Evolutionary conservation across 2,329 filamentous ascomycete genomes (phyloP).

Genomic region (Diplocarpon rosae): DNA sequence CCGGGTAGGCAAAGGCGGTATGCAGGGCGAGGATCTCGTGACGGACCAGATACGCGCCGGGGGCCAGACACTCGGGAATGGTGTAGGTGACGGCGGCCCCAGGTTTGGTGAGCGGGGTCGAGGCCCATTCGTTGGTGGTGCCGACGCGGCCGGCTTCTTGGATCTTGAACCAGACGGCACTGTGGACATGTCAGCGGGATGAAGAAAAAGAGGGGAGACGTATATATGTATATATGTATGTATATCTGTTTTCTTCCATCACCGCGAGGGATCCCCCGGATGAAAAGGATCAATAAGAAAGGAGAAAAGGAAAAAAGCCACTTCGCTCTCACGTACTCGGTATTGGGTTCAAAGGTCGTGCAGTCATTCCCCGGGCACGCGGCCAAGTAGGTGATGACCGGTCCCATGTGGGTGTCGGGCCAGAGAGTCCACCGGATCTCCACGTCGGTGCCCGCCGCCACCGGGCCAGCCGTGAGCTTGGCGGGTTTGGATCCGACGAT

Average conservation of each 20-base stretch:
- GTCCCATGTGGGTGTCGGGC: constrained; percentile 36
- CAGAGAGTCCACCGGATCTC: constrained; percentile 43
- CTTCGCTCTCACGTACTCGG: too few species aligned
- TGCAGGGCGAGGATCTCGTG: constrained; percentile 38
- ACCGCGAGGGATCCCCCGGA: too few species aligned
- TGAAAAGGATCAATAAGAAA: too few species aligned
- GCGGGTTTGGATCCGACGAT: constrained; percentile 39
- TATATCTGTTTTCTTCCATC: too few species aligned
- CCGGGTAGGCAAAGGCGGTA: constrained; percentile 31
- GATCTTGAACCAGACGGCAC: constrained; percentile 35
- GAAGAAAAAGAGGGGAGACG: too few species aligned
- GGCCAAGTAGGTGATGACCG: constrained; percentile 49
- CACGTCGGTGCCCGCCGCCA: constrained; percentile 41
- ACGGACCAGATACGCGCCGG: constrained; percentile 43
- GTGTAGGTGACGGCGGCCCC: constrained; percentile 36
- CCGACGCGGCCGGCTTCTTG: constrained; percentile 28
- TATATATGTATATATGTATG: too few species aligned
- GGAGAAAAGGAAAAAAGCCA: too few species aligned
- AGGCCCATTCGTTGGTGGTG: constrained; percentile 3
- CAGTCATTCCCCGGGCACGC: constrained; percentile 39
- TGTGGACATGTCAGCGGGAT: not conserved
- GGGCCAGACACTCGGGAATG: constrained; percentile 39
- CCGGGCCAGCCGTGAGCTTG: constrained; percentile 42
- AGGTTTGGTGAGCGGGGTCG: constrained; percentile 13
- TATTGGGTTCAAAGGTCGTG: constrained; percentile 35